Percentiles rank a stretch among this genome's conserved stretches.
These are phyloP conservation scores for Apiotrichum brassicae DNA, from an alignment of 1,284 basidiomycete species.

Conservation along the genomic window DNA sequence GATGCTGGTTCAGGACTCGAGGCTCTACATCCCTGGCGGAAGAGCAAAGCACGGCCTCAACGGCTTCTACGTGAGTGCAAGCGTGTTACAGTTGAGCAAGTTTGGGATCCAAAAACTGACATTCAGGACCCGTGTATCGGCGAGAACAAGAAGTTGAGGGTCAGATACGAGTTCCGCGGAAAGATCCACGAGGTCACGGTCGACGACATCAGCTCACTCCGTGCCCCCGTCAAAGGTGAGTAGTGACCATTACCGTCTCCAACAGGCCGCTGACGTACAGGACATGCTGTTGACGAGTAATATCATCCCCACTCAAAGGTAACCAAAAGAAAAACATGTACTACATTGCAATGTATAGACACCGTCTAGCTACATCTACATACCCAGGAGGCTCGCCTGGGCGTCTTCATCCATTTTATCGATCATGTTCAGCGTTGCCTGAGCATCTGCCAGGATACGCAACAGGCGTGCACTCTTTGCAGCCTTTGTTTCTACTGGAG, in stretches of 20 bases:
- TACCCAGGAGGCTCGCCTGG: neutral
- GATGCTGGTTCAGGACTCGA: constrained; percentile 69
- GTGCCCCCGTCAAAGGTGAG: constrained; percentile 62
- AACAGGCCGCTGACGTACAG: neutral
- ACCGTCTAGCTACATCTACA: neutral
- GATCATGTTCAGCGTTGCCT: constrained; percentile 17
- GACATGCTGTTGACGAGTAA: constrained; percentile 7
- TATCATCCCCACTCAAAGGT: neutral
- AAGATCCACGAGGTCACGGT: constrained; percentile 68
- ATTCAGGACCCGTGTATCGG: constrained; percentile 46
- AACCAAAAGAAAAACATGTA: neutral
- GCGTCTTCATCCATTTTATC: neutral
- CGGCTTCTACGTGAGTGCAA: constrained; percentile 43
- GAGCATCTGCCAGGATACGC: constrained; percentile 21
- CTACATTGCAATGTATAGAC: neutral
- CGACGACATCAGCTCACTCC: constrained; percentile 62
- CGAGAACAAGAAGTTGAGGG: constrained; percentile 53
- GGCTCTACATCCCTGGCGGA: constrained; percentile 70
- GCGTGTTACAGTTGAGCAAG: too few relatives aligned
- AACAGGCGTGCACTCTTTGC: constrained; percentile 28
- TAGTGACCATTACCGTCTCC: neutral
- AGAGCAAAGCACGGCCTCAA: constrained; percentile 51
- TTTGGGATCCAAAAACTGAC: neutral
- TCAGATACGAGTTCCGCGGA: constrained; percentile 72
- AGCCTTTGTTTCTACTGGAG: constrained; percentile 20